Conservation (phyloP, 1,284 basidiomycete species). For the Peniophora sp. region DNA sequence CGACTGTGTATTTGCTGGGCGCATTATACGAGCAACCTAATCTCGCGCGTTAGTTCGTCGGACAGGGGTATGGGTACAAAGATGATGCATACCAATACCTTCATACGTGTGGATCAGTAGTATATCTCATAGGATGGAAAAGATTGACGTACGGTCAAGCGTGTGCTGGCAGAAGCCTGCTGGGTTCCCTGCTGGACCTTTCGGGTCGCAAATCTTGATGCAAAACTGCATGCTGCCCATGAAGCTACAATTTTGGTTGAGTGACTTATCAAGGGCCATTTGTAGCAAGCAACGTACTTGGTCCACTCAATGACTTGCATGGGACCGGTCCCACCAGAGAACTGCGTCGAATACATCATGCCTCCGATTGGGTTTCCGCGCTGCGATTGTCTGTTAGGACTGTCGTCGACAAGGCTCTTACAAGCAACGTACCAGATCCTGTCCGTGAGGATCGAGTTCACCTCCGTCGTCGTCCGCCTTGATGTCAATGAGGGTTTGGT, state of each 20-base stretch:
- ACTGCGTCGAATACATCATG: slow-evolving; percentile 7
- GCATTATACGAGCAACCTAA: slow-evolving; percentile 66
- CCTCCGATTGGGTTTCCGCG: slow-evolving; percentile 28
- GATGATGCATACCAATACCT: too few relatives aligned
- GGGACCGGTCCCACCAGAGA: slow-evolving; percentile 6
- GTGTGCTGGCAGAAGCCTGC: slow-evolving; percentile 52
- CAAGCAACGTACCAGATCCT: slow-evolving; percentile 33
- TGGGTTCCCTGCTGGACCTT: slow-evolving; percentile 32
- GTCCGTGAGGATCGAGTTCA: slow-evolving; percentile 58
- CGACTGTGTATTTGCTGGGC: slow-evolving; percentile 33
- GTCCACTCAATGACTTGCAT: slow-evolving; percentile 52
- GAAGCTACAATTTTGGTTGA: slow-evolving; percentile 32
- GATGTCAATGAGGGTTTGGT: slow-evolving; percentile 55
- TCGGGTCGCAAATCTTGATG: slow-evolving; percentile 51
- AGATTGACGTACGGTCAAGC: slow-evolving; percentile 37
- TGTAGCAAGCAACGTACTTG: slow-evolving; percentile 21
- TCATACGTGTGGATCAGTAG: too few relatives aligned
- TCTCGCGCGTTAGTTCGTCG: too few relatives aligned
- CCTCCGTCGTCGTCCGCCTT: slow-evolving; percentile 51
- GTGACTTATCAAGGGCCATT: neutral
- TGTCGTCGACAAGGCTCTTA: neutral
- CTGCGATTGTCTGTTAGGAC: neutral
- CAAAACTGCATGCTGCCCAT: slow-evolving; percentile 39
- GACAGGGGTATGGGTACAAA: too few relatives aligned
- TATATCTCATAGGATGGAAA: too few relatives aligned